A percentile compares a stretch with the other conserved stretches of the same genome.
Conservation (phyloP, 768 basidiomycete species). For the Tricholoma flavovirens region DNA sequence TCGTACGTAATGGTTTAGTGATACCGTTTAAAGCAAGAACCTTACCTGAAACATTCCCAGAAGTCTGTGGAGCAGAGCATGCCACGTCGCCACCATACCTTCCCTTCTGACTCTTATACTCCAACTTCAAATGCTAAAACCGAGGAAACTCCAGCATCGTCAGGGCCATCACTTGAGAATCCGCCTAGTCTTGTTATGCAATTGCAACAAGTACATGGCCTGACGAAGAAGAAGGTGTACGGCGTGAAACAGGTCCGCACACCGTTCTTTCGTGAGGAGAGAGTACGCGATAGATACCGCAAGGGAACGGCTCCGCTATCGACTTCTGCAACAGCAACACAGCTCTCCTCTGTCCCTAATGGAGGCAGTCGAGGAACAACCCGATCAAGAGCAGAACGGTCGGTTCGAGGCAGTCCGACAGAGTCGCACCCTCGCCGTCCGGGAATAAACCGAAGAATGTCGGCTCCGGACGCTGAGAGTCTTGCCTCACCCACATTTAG, state of each 20-base stretch:
- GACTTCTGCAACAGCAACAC: constrained; percentile 16
- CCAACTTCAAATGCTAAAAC: constrained; percentile 20
- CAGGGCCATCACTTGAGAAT: constrained; percentile 15
- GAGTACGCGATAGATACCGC: constrained; percentile 24
- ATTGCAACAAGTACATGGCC: constrained; percentile 60
- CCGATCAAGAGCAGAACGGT: constrained; percentile 29
- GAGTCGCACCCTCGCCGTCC: constrained; percentile 26
- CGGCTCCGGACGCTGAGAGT: constrained; percentile 31
- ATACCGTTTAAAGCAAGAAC: constrained; percentile 2
- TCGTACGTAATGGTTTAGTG: constrained; percentile 28
- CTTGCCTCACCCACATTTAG: constrained; percentile 15
- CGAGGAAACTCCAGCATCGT: constrained; percentile 23
- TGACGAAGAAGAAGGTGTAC: constrained; percentile 67
- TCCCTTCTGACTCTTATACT: constrained; percentile 23
- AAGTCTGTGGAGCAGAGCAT: constrained; percentile 14
- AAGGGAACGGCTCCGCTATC: constrained; percentile 22
- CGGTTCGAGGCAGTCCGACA: constrained; percentile 27
- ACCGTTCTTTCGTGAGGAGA: constrained; percentile 53
- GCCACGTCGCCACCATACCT: constrained; percentile 31
- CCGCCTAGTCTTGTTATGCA: constrained; percentile 53
- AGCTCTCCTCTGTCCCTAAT: constrained; percentile 9
- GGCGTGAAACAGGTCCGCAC: constrained; percentile 42
- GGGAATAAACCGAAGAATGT: constrained; percentile 27
- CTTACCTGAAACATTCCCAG: not conserved
- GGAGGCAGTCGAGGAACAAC: constrained; percentile 28